A percentile compares a stretch with the other conserved stretches of the same genome.
Evolutionary conservation across 2,329 filamentous ascomycete genomes (phyloP).

Genomic region (Chaetothyriales sp.): DNA sequence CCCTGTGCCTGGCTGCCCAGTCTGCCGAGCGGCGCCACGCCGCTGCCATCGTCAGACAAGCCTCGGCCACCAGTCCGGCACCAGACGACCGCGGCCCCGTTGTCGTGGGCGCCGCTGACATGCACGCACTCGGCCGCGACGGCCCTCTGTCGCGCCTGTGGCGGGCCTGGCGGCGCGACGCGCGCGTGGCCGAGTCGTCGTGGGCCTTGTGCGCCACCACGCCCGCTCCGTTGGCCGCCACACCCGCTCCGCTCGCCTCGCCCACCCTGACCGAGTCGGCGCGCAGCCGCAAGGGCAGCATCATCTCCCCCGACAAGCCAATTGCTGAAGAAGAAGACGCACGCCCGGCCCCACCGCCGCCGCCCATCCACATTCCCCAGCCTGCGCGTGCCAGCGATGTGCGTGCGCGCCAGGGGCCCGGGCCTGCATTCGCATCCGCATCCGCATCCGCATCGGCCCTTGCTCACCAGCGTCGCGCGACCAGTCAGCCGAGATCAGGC

Average conservation of each 20-base stretch:
- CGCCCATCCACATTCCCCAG: conserved; percentile 51
- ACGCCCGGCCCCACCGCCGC: no score
- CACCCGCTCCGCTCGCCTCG: conserved; percentile 17
- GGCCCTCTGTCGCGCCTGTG: conserved; percentile 77
- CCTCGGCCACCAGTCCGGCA: conserved; percentile 41
- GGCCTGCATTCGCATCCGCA: conserved; percentile 41
- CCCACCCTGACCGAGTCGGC: conserved; percentile 3
- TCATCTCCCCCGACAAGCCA: conserved; percentile 21
- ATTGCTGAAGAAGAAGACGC: conserved; percentile 21
- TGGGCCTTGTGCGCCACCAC: conserved; percentile 36
- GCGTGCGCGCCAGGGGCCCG: conserved; percentile 67
- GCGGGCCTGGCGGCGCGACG: conserved; percentile 85
- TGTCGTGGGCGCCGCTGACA: conserved; percentile 77
- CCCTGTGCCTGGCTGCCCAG: conserved; percentile 73
- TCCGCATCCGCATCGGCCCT: conserved; percentile 36
- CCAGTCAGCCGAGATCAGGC: background rate
- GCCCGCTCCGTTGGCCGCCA: conserved; percentile 21
- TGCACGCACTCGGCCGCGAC: conserved; percentile 85
- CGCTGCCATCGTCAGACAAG: conserved; percentile 23
- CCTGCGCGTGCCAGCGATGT: conserved; percentile 55
- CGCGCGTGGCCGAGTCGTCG: conserved; percentile 41
- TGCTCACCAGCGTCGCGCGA: background rate
- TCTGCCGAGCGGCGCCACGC: conserved; percentile 60
- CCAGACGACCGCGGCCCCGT: conserved; percentile 46
- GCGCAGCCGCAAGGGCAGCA: conserved; percentile 22